Evolutionary conservation across 768 basidiomycete genomes (phyloP).

Genomic region (Pleurotus pulmonarius): DNA sequence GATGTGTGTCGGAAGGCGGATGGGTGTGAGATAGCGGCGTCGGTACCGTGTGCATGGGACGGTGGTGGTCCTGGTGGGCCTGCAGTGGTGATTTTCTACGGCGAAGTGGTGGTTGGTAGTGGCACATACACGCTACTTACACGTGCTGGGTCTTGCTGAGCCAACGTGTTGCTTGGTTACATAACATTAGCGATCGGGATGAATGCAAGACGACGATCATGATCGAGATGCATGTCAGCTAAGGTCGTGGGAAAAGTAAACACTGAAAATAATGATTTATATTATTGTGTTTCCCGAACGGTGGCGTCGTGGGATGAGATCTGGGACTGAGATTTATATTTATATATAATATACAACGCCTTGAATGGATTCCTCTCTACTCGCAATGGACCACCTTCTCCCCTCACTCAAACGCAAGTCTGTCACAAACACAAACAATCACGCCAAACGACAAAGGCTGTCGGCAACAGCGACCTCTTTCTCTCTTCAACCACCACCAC

Average conservation of each 20-base stretch:
- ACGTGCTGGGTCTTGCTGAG: too few relatives aligned
- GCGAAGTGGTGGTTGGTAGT: too few relatives aligned
- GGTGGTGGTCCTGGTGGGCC: too few relatives aligned
- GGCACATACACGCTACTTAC: too few relatives aligned
- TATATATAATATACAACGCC: conserved; percentile 12
- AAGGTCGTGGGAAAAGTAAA: neutral
- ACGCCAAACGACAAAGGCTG: conserved; percentile 39
- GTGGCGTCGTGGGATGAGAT: neutral
- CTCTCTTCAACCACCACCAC: conserved; percentile 28
- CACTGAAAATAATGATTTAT: neutral
- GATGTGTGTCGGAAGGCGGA: too few relatives aligned
- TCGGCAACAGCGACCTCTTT: conserved; percentile 41
- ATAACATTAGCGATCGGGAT: too few relatives aligned
- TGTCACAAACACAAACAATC: conserved; percentile 27
- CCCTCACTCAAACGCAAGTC: conserved; percentile 13
- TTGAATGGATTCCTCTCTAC: neutral
- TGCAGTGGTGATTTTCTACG: too few relatives aligned
- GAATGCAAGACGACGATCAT: too few relatives aligned
- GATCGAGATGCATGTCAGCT: too few relatives aligned
- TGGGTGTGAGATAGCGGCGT: too few relatives aligned
- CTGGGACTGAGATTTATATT: neutral
- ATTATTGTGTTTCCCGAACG: neutral
- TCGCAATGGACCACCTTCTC: conserved; percentile 2
- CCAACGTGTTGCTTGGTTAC: too few relatives aligned
- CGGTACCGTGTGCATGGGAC: too few relatives aligned